phyloP scores from a whole-genome alignment of 441 rosid genomes.

The Pelargonium myrrhifolium region DNA sequence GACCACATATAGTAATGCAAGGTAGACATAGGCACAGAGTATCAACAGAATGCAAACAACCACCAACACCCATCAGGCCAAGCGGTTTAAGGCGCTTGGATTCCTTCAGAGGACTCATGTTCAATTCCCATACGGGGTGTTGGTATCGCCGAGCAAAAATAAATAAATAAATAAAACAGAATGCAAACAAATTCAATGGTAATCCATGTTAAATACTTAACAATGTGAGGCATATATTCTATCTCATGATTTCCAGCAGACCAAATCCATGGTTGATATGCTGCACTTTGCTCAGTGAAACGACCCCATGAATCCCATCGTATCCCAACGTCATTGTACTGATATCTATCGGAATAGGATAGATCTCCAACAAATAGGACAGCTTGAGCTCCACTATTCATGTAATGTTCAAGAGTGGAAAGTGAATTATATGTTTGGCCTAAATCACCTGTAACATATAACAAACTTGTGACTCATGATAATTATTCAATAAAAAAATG shows the following conservation, averaged over 20 bases:
- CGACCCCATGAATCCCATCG: constrained; percentile 83
- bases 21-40: neutral
- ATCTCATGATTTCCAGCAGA: constrained; percentile 66
- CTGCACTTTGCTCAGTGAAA: constrained; percentile 55
- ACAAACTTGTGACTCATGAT: neutral
- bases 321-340: constrained; percentile 53
- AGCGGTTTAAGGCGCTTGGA: no score
- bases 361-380: constrained; percentile 70
- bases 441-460: constrained; percentile 47
- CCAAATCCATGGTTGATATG: constrained; percentile 79
- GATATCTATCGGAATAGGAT: constrained; percentile 63
- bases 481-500: neutral
- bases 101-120: no score
- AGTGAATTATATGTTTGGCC: constrained; percentile 76
- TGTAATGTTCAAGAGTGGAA: constrained; percentile 60
- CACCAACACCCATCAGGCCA: no score
- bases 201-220: constrained; percentile 18
- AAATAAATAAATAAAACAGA: no score
- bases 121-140: no score
- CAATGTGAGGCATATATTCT: constrained; percentile 69
- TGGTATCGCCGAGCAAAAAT: no score
- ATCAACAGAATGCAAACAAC: neutral
- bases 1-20: neutral
- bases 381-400: constrained; percentile 58
- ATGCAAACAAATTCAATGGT: neutral